phyloP scores from a whole-genome alignment of 1,139 yeast genomes.

The Candida albicans region DNA sequence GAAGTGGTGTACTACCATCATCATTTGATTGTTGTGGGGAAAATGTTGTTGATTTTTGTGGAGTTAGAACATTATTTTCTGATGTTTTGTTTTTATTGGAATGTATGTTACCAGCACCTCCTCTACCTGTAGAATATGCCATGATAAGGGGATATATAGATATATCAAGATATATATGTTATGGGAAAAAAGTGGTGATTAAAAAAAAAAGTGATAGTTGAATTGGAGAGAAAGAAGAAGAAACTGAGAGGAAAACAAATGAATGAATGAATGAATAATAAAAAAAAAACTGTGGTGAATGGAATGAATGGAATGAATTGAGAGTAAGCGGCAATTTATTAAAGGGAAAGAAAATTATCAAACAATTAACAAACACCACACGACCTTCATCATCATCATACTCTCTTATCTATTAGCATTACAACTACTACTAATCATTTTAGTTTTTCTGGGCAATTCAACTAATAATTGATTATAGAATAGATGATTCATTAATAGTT shows the following conservation, averaged over 20 bases:
- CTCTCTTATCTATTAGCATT: too few relatives aligned
- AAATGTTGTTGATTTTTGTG: constrained; percentile 10
- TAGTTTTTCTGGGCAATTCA: too few relatives aligned
- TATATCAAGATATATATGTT: not conserved
- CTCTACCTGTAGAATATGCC: constrained; percentile 29
- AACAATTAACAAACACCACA: too few relatives aligned
- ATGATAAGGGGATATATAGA: not conserved
- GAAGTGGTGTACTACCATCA: constrained; percentile 2
- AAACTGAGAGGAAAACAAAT: not conserved
- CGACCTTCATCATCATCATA: too few relatives aligned
- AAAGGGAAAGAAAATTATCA: too few relatives aligned
- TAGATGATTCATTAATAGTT: too few relatives aligned
- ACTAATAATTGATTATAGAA: too few relatives aligned
- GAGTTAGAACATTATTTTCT: constrained; percentile 17
- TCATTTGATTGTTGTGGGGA: constrained; percentile 7
- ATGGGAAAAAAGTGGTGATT: not conserved
- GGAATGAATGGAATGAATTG: too few relatives aligned
- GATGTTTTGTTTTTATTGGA: constrained; percentile 20
- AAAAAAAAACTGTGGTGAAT: too few relatives aligned
- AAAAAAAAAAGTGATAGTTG: not conserved
- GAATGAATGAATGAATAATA: too few relatives aligned
- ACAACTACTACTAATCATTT: too few relatives aligned
- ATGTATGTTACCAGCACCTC: constrained; percentile 42
- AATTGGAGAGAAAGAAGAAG: not conserved
- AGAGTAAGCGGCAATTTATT: too few relatives aligned